Evolutionary conservation across 768 basidiomycete species (phyloP), one percentile per base, ranked within the genome.

Genomic region (Suillus subaureus): DNA sequence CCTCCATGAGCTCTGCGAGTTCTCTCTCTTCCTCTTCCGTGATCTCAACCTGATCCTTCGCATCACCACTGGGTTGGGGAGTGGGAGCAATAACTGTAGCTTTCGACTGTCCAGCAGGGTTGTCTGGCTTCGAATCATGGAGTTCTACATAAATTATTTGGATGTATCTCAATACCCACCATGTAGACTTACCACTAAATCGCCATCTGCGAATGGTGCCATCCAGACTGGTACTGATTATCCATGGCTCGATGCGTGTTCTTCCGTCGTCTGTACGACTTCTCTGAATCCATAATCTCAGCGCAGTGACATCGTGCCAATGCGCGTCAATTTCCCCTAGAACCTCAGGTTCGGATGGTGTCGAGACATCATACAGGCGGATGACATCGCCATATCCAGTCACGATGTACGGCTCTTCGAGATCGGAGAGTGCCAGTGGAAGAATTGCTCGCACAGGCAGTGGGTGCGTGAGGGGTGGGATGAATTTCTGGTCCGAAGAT

Each of bases 1-100:
- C 76, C 66, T 74, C 82, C 84, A 91, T 85, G 43, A 97, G 76
- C 72, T 95, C 94, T 43, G 89, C 95, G 26, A 98, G 80, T 75
- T 97, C 95, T 26, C 87, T 83, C 71, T 96, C 94, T 77, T 97
- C 96, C 61, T 97, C 96, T 71, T 91, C 93, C 12, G 95, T 91
- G 76, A 96, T 73, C 62, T 81, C 74, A 37, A 75, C 67, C 43
- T 71, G 68, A 51, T 67, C 67, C 51, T 84, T 73, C 40, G 72
- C 69, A 49, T 70, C 70, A 42, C 73, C 73, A 16, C 71, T 60
- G 15, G 71, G 69, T 64, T 75, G 69, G 12, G 78, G 74, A 57
- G 73, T 72, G 42, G 73, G 73, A 16, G 77, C 18, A 61, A 74
- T 67, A 47, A 72, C 66, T 37, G 69, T 67, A 40, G 67, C 61